phyloP scores from a whole-genome alignment of 1,284 basidiomycete species.

The Tetrapyrgos nigripes region DNA sequence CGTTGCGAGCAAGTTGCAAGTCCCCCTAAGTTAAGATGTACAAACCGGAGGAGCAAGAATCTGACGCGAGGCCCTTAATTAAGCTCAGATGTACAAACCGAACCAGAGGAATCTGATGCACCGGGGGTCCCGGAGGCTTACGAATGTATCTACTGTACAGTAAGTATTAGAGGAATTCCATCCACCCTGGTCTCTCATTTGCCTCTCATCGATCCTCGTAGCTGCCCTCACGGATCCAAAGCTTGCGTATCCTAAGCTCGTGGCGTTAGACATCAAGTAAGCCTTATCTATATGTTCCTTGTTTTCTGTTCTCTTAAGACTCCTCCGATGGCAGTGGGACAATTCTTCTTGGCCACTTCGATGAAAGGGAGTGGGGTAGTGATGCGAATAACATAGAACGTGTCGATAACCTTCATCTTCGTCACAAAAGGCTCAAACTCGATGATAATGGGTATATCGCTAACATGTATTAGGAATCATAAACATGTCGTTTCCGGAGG shows the following conservation, averaged over 20 bases:
- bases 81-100: too few species aligned
- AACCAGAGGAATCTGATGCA: too few species aligned
- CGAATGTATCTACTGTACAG: too few species aligned
- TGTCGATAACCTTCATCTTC: conserved; percentile 9
- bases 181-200: too few species aligned
- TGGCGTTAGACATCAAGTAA: conserved; percentile 14
- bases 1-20: too few species aligned
- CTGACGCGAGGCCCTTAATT: too few species aligned
- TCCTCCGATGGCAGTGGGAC: conserved; percentile 8
- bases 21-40: too few species aligned
- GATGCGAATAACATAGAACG: conserved; percentile 12
- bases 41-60: too few species aligned
- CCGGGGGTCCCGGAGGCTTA: too few species aligned
- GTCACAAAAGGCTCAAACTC: conserved; percentile 5
- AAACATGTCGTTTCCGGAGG: conserved; percentile 3
- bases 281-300: background rate
- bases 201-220: too few species aligned
- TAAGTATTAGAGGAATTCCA: too few species aligned
- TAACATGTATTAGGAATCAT: conserved; percentile 11
- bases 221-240: too few species aligned
- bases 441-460: background rate
- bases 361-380: conserved; percentile 10
- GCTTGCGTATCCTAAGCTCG: conserved; percentile 13
- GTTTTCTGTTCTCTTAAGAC: background rate
- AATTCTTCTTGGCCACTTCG: conserved; percentile 12